Base-by-base conservation (phyloP, 2,329 filamentous ascomycete genomes). In the Beauveria caledonica region DNA sequence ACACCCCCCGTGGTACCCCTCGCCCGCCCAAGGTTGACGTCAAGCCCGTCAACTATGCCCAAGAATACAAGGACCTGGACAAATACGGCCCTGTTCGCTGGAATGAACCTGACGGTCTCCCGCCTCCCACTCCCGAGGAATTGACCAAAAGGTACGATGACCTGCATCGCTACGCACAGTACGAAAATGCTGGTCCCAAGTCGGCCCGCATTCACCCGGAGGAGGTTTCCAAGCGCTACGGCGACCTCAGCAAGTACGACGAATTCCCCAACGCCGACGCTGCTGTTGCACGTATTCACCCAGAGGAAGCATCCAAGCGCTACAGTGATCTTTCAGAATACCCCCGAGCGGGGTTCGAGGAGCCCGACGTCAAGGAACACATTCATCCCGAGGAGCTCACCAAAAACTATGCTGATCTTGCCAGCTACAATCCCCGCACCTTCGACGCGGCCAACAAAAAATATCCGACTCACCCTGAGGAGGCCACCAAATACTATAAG, bases 31-130 rank as follows among this genome's bases (percentile, higher is more conserved):
- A 76, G 58, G 69, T 76, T 19, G 67, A 72, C 23, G 65, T 68
- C 6, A 62, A 64, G 1, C 60, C 57, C 7, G 63, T 72, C 46
- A 66, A 72, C 44, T 58, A 67, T 15, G 60, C 70, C 33, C 63
- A 67, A 36, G 67, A 72, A 57, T 76, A 78, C 60, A 69, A 77
- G 3, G 78, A 81, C 52, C 66, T 81, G 50, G 64, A 72, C 60
- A 68, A 74, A 44, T 78, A 78, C 61, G 69, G 68, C 1, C 71
- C 74, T 4, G 68, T 72, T 11, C 64, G 64, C 15, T 75, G 73
- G 70, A 74, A 74, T 17, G 73, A 76, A 54, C 71, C 72, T 0
- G 69, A 80, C 63, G 77, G 77, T 42, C 72, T 74, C 40, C 65
- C 67, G 13, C 63, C 68, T 19, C 64, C 68, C 54, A 70, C 69